phyloP scores from a whole-genome alignment of 2,329 filamentous ascomycete species.

The Teratosphaeria nubilosa region DNA sequence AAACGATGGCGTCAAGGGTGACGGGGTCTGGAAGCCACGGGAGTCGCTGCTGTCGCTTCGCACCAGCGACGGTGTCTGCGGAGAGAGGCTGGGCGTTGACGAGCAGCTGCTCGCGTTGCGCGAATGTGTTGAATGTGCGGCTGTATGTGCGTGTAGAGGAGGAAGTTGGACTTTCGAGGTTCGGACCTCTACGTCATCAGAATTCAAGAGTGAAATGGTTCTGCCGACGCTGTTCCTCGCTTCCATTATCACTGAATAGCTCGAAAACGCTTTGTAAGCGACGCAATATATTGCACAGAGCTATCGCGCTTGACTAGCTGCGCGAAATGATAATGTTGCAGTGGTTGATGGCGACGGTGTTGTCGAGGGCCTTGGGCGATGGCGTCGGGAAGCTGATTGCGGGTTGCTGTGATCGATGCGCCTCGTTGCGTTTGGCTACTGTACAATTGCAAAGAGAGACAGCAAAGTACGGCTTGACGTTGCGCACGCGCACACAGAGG shows the following conservation, averaged over 20 bases:
- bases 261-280: not conserved
- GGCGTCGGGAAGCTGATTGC: not conserved
- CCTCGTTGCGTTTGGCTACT: not conserved
- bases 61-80: slow-evolving; percentile 37
- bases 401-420: not conserved
- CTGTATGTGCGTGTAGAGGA: slow-evolving; percentile 11
- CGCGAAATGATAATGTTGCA: not conserved
- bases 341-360: not conserved
- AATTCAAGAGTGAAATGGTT: slow-evolving; percentile 42
- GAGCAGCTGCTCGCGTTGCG: slow-evolving; percentile 33
- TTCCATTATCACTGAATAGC: slow-evolving; percentile 34
- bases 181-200: slow-evolving; percentile 23
- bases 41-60: slow-evolving; percentile 37
- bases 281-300: not conserved
- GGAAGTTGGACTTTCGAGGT: slow-evolving; percentile 15
- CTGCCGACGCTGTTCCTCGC: slow-evolving; percentile 41
- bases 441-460: not conserved
- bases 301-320: not conserved
- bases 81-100: slow-evolving; percentile 35
- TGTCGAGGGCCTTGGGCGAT: not conserved
- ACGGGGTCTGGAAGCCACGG: slow-evolving; percentile 32
- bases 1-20: slow-evolving; percentile 37
- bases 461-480: not conserved
- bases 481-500: not conserved
- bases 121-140: slow-evolving; percentile 19